Base-by-base conservation (phyloP, 257 asterid species). In the Forsythia suspensa region DNA sequence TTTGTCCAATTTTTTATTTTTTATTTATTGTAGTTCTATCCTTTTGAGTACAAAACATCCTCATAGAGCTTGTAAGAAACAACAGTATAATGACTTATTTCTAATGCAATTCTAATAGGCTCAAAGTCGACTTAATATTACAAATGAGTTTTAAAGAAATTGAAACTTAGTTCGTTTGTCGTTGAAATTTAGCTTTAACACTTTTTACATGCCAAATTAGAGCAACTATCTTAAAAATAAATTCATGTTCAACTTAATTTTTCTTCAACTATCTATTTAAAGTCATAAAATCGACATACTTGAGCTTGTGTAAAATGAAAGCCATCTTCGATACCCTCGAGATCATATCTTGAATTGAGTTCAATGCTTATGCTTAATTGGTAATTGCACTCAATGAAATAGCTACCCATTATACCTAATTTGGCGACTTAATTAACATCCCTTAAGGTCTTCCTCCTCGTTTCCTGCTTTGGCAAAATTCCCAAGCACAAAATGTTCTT, bases 401-500 rank as follows among this genome's bases (percentile, higher is more conserved):
- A 61, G 38, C 37, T 24, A 61, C 24, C 20, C 39, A 57, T 72
- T 42, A 21, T 59, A 18, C 82, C 78, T 51, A 77, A 68, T 77
- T 40, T 79, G 74, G 78, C 3, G 77, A 75, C n/a, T n/a, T n/a
- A n/a, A 42, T 7, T 29, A 15, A 8, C 69, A 63, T 36, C 38
- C 72, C 40, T 8, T 11, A 3, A 37, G 77, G 57, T 72, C 76
- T 75, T 72, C 37, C 42, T 43, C 37, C 68, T 57, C 77, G 75
- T 65, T 15, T 72, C 86, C 75, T 12, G 51, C 39, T 77, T 67
- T 29, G 72, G 81, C n/a, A 65, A 83, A 70, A 48, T 81, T 73
- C 72, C 38, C 57, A 15, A 63, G 40, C 70, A 61, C 21, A 29
- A 70, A 39, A 29, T 51, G 37, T 41, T 76, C 21, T 76, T 57